These are phyloP conservation scores for Salvia rosmarinus DNA, from an alignment of 257 asterid genomes.

Conservation along the genomic window DNA sequence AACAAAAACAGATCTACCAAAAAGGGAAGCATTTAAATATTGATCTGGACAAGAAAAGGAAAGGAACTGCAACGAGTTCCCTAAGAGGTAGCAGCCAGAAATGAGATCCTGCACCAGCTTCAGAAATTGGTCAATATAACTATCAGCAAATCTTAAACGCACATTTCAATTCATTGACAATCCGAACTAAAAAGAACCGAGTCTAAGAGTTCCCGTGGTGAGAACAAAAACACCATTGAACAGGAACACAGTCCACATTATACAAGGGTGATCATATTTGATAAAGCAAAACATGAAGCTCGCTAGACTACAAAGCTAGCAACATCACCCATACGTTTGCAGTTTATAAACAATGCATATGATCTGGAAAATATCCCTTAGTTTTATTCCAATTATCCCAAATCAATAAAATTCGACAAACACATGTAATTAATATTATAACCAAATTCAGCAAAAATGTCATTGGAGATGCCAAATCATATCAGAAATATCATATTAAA, in stretches of 20 bases:
- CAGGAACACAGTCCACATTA: neutral
- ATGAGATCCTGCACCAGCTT: conserved; percentile 27
- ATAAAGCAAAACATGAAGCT: neutral
- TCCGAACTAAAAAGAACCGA: no score
- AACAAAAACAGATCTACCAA: neutral
- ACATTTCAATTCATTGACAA: neutral
- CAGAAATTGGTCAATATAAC: neutral
- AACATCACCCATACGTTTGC: neutral
- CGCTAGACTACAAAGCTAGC: neutral
- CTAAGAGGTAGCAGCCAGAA: neutral
- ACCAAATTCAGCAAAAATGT: neutral
- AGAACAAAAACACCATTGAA: neutral
- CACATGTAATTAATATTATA: neutral
- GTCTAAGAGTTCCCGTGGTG: neutral
- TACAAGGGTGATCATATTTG: neutral
- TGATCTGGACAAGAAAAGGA: neutral
- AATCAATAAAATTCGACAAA: neutral
- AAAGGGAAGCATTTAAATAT: neutral
- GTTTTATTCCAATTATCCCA: neutral
- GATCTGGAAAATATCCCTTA: neutral
- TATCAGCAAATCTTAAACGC: neutral
- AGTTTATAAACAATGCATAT: neutral
- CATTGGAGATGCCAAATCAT: neutral
- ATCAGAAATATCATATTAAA: neutral
- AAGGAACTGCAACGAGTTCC: neutral